Percentiles rank a stretch among this genome's conserved stretches.
Evolutionary conservation across 2,329 filamentous ascomycete species (phyloP).

Genomic region (Sporothrix humicola): DNA sequence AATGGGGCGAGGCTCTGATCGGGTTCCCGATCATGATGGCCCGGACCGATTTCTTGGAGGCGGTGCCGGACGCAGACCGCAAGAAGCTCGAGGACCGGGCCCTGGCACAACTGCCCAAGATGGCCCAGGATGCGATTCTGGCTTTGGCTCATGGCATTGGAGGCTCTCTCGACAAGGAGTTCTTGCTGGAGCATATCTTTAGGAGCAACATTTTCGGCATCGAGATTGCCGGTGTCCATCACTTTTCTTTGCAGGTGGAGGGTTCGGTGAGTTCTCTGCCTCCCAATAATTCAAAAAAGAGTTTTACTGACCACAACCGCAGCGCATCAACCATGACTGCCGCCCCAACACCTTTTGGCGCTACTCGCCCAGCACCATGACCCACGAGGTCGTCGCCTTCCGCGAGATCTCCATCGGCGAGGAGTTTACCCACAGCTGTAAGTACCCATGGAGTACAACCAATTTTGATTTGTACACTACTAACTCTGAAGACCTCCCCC

Average conservation of each 20-base stretch:
- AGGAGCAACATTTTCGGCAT: slow-evolving; percentile 42
- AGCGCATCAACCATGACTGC: slow-evolving; percentile 41
- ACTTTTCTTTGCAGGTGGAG: slow-evolving; percentile 40
- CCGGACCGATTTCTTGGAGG: slow-evolving; percentile 39
- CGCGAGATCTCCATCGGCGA: slow-evolving; percentile 40
- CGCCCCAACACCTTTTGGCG: slow-evolving; percentile 41
- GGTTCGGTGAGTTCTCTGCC: slow-evolving; percentile 38
- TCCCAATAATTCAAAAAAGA: background rate
- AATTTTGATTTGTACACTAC: background rate
- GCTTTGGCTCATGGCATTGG: slow-evolving; percentile 37
- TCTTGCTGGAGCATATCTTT: slow-evolving; percentile 39
- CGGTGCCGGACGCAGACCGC: slow-evolving; percentile 30
- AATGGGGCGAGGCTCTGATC: slow-evolving; percentile 39
- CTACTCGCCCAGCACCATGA: slow-evolving; percentile 38
- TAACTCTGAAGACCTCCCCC: slow-evolving; percentile 40
- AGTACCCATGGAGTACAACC: slow-evolving; percentile 24
- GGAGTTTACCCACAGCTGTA: slow-evolving; percentile 42
- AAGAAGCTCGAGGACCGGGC: slow-evolving; percentile 37
- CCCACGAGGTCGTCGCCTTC: slow-evolving; percentile 40
- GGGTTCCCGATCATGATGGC: slow-evolving; percentile 40
- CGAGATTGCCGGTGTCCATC: slow-evolving; percentile 40
- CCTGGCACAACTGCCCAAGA: slow-evolving; percentile 36
- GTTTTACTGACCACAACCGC: background rate
- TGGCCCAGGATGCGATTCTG: slow-evolving; percentile 36
- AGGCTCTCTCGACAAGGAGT: slow-evolving; percentile 28